phyloP scores from a whole-genome alignment of 352 stramenopile genomes.

The Phytopythium chamaehyphon region DNA sequence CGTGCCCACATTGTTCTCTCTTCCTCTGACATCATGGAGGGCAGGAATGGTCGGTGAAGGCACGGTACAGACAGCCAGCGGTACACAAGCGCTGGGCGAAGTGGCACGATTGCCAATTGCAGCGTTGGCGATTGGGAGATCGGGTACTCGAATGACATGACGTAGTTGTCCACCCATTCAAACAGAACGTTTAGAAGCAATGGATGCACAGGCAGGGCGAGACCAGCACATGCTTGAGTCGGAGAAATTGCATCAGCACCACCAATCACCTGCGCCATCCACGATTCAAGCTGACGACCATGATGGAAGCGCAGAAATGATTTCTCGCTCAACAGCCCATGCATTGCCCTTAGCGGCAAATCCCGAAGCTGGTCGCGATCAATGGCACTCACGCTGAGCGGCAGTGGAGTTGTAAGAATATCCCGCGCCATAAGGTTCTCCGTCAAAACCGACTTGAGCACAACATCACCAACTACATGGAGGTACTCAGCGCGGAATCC shows the following conservation, averaged over 20 bases:
- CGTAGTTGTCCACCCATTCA: slow-evolving; percentile 75
- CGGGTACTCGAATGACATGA: slow-evolving; percentile 73
- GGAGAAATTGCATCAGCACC: slow-evolving; percentile 2
- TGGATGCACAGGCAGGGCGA: slow-evolving; percentile 44
- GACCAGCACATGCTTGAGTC: slow-evolving; percentile 1
- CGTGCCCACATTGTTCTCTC: slow-evolving; percentile 26
- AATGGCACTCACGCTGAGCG: slow-evolving; percentile 19
- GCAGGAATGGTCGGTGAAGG: slow-evolving; percentile 7
- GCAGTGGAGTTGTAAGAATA: slow-evolving; percentile 41
- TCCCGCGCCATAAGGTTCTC: slow-evolving; percentile 60
- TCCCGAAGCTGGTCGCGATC: slow-evolving; percentile 39
- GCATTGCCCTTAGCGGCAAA: slow-evolving; percentile 43
- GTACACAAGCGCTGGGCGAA: slow-evolving; percentile 27
- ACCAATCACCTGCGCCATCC: slow-evolving; percentile 39
- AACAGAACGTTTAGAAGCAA: slow-evolving; percentile 47
- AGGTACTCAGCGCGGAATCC: slow-evolving; percentile 48
- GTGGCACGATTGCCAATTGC: slow-evolving; percentile 59
- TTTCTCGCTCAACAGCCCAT: slow-evolving; percentile 57
- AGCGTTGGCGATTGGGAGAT: slow-evolving; percentile 47
- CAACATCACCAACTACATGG: slow-evolving; percentile 49
- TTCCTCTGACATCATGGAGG: slow-evolving; percentile 4
- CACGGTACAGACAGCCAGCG: slow-evolving; percentile 34
- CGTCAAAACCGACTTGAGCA: slow-evolving; percentile 65
- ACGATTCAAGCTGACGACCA: slow-evolving; percentile 44
- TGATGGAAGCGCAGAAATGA: slow-evolving; percentile 67